Evolutionary conservation across 306 rosid species (phyloP).

Genomic region (Herpetospermum pedunculosum): DNA sequence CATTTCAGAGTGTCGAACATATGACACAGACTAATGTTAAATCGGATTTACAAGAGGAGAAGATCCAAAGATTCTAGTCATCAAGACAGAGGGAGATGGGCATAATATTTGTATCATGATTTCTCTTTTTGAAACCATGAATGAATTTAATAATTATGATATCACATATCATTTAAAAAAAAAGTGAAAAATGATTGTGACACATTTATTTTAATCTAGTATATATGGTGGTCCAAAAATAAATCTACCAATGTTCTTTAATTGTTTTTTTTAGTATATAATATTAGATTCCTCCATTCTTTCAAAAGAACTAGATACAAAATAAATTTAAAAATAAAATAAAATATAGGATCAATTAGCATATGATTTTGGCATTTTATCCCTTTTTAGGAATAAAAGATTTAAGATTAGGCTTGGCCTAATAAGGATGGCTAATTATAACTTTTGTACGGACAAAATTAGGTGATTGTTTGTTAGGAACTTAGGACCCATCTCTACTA

Average conservation of each 20-base stretch:
- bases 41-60: too few species aligned
- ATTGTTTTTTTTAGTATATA: neutral
- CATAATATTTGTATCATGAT: too few species aligned
- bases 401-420: neutral
- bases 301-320: neutral
- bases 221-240: neutral
- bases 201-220: neutral
- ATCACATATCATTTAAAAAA: too few species aligned
- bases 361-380: neutral
- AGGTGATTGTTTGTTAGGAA: neutral
- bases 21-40: too few species aligned
- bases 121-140: too few species aligned
- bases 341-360: neutral
- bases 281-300: neutral
- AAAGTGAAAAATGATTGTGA: too few species aligned
- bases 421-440: neutral
- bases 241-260: neutral
- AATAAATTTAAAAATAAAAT: too few species aligned
- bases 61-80: too few species aligned
- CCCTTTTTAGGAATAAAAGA: neutral
- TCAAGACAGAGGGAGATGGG: too few species aligned
- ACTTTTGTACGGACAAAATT: neutral
- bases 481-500: neutral
- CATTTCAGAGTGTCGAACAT: too few species aligned
- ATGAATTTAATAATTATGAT: neutral